phyloP scores from a whole-genome alignment of 768 basidiomycete genomes.

The Rhodotorula toruloides region DNA sequence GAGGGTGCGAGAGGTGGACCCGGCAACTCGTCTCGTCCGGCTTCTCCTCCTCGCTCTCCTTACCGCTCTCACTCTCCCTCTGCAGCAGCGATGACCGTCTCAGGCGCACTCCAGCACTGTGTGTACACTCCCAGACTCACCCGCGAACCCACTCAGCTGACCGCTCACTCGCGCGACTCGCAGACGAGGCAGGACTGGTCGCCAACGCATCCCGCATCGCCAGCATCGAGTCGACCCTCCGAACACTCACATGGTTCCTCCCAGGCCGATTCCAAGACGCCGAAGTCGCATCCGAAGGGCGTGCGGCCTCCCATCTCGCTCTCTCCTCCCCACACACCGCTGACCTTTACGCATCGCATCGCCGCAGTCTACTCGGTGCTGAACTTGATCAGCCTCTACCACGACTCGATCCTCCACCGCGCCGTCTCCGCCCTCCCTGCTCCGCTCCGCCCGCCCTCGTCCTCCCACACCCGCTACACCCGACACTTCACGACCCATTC shows the following conservation, averaged over 20 bases:
- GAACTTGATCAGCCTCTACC: slow-evolving; percentile 85
- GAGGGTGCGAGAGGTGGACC: not conserved
- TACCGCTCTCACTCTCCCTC: not conserved
- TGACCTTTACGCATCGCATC: not conserved
- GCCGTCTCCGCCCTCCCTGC: slow-evolving; percentile 49
- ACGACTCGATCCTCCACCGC: slow-evolving; percentile 90
- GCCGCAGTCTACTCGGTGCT: slow-evolving; percentile 75
- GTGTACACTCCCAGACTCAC: not conserved
- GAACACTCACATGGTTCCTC: slow-evolving; percentile 89
- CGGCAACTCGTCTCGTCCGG: not conserved
- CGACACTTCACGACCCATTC: slow-evolving; percentile 74
- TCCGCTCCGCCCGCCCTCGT: slow-evolving; percentile 42
- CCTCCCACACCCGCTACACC: slow-evolving; percentile 79
- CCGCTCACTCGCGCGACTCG: not conserved
- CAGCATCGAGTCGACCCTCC: slow-evolving; percentile 76
- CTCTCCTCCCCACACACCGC: not conserved
- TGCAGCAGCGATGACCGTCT: not conserved
- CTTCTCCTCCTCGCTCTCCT: not conserved
- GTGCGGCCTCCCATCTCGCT: slow-evolving; percentile 56
- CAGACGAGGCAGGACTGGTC: slow-evolving; percentile 55
- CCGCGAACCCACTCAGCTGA: not conserved
- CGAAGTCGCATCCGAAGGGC: slow-evolving; percentile 85
- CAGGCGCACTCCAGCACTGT: slow-evolving; percentile 16
- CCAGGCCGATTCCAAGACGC: slow-evolving; percentile 97
- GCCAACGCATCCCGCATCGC: slow-evolving; percentile 79